Conservation (phyloP, 2,329 filamentous ascomycete genomes). For the Monosporascus ibericus region DNA sequence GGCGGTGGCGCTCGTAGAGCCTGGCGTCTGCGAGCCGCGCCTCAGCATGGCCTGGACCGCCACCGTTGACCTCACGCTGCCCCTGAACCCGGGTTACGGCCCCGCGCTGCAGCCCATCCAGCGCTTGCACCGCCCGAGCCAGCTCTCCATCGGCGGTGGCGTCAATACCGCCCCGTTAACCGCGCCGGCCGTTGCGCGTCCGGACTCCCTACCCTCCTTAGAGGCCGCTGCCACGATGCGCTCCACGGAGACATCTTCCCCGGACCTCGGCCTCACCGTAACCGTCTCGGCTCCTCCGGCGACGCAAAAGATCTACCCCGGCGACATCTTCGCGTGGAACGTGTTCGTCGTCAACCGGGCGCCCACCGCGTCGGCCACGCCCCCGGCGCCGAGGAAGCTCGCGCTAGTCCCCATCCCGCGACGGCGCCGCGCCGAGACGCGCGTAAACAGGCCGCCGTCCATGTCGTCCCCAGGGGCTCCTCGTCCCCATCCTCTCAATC, state of each 20-base stretch:
- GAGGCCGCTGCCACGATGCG: slow-evolving; percentile 47
- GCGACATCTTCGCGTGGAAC: slow-evolving; percentile 64
- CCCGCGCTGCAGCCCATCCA: slow-evolving; percentile 51
- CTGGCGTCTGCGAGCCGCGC: slow-evolving; percentile 51
- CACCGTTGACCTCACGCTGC: slow-evolving; percentile 61
- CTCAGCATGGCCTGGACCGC: slow-evolving; percentile 65
- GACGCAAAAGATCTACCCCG: slow-evolving; percentile 47
- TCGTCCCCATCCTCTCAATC: neutral
- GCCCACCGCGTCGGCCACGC: slow-evolving; percentile 30
- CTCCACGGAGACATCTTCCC: slow-evolving; percentile 38
- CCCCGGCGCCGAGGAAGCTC: slow-evolving; percentile 53
- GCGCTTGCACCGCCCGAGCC: slow-evolving; percentile 55
- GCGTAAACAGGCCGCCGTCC: slow-evolving; percentile 47
- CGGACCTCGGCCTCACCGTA: slow-evolving; percentile 66
- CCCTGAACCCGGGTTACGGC: slow-evolving; percentile 58
- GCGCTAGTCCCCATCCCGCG: slow-evolving; percentile 63
- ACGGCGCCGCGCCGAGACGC: slow-evolving; percentile 52
- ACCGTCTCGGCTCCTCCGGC: slow-evolving; percentile 58
- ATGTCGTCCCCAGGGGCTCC: slow-evolving; percentile 29
- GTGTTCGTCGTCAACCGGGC: slow-evolving; percentile 72
- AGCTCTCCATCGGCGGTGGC: slow-evolving; percentile 55
- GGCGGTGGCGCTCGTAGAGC: slow-evolving; percentile 50
- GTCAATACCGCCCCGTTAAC: slow-evolving; percentile 49
- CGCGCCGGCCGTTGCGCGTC: slow-evolving; percentile 50
- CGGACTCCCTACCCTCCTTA: slow-evolving; percentile 54